Conservation (phyloP, 108 stramenopile genomes). For the Poteriospumella lacustris region DNA sequence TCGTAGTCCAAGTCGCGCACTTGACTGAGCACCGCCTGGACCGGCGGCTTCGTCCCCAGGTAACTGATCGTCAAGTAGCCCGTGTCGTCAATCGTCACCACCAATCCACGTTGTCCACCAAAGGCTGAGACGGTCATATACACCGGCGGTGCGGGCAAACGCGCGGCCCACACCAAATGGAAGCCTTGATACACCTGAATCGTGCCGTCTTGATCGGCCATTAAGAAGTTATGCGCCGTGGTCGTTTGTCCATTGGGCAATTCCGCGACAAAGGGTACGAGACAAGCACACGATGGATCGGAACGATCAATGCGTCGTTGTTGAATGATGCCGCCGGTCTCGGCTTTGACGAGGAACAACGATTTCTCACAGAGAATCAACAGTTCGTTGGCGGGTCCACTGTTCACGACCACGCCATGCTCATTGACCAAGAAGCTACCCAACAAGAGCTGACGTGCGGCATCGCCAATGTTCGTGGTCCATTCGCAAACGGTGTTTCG, state of each 20-base stretch:
- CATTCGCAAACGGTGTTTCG: conserved; percentile 10
- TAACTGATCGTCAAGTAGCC: conserved; percentile 32
- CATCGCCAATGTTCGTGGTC: conserved; percentile 9
- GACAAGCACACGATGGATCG: not conserved
- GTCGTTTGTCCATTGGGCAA: too few relatives aligned
- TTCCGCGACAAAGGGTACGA: not conserved
- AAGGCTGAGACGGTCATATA: not conserved
- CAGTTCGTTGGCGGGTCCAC: not conserved
- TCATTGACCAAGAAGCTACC: not conserved
- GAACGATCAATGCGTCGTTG: conserved; percentile 2
- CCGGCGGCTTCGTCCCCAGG: conserved; percentile 50
- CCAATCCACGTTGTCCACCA: not conserved
- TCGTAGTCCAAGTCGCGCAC: conserved; percentile 48
- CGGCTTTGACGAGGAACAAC: conserved; percentile 11
- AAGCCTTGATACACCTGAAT: conserved; percentile 12
- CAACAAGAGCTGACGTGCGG: not conserved
- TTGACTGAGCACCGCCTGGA: conserved; percentile 19
- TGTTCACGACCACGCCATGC: not conserved
- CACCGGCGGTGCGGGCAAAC: not conserved
- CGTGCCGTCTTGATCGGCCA: conserved; percentile 9
- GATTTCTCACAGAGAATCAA: conserved; percentile 20
- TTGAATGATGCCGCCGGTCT: conserved; percentile 12
- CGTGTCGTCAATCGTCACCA: conserved; percentile 13
- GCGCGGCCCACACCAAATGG: conserved; percentile 21
- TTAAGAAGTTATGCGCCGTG: not conserved